A percentile compares a stretch with the other conserved stretches of the same genome.
Evolutionary conservation across 331 rosid species (phyloP).

Genomic region (Rosa hybrid): DNA sequence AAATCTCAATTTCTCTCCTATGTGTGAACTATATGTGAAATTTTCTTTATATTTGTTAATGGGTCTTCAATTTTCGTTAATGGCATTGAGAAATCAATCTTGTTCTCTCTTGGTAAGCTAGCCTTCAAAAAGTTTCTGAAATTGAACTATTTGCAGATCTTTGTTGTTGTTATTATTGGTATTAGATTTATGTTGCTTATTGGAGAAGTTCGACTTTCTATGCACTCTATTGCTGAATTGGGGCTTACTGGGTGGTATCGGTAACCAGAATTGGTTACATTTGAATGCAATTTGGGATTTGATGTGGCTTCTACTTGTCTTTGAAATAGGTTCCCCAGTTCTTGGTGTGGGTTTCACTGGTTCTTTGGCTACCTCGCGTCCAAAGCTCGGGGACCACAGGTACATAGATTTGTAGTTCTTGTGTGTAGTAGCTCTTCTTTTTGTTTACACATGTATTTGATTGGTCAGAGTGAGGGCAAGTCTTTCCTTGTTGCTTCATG

Average conservation of each 20-base stretch:
- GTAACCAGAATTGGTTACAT: neutral
- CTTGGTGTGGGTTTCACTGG: conserved; percentile 94
- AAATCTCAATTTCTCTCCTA: too few species aligned
- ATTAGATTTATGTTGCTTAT: neutral
- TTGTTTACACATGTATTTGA: too few species aligned
- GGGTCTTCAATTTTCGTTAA: too few species aligned
- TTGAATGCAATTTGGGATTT: conserved; percentile 4
- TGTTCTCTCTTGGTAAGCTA: too few species aligned
- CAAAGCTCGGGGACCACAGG: conserved; percentile 90
- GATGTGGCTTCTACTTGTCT: conserved; percentile 16
- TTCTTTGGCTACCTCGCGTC: conserved; percentile 59
- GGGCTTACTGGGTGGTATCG: neutral
- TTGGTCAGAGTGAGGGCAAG: too few species aligned
- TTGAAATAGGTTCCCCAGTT: conserved; percentile 70
- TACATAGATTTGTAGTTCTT: conserved; percentile 14
- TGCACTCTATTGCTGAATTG: neutral
- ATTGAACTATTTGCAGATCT: too few species aligned
- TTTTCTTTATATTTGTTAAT: too few species aligned
- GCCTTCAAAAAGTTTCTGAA: too few species aligned
- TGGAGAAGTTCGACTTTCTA: neutral
- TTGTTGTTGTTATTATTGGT: too few species aligned
- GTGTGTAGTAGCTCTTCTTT: neutral
- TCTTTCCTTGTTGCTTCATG: too few species aligned
- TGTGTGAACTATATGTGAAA: too few species aligned
- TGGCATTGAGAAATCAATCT: too few species aligned